Conservation (phyloP, 2,329 filamentous ascomycete genomes). For the Calonectria crousiana region DNA sequence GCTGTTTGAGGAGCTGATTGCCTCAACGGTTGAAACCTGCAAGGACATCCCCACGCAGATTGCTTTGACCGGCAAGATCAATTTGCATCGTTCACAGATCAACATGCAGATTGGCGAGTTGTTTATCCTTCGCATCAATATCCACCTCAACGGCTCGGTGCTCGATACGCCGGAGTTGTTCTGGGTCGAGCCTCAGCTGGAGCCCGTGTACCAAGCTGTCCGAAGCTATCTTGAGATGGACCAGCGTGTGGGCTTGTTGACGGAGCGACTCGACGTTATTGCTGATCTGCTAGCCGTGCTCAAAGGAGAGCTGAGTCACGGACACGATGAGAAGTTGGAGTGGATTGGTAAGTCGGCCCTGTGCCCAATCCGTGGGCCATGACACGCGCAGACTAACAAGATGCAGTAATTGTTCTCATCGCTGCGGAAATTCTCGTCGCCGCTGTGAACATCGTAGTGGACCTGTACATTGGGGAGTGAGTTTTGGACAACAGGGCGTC, state of each 20-base stretch:
- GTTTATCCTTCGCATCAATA: conserved; percentile 97
- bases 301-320: conserved; percentile 95
- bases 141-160: conserved; percentile 96
- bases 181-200: conserved; percentile 97
- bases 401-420: conserved; percentile 89
- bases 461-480: conserved; percentile 75
- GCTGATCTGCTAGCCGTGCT: conserved; percentile 91
- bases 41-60: conserved; percentile 95
- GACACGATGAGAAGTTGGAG: conserved; percentile 89
- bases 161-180: conserved; percentile 97
- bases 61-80: conserved; percentile 90
- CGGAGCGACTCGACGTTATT: conserved; percentile 88
- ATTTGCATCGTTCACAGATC: conserved; percentile 88
- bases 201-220: conserved; percentile 96
- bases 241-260: conserved; percentile 89
- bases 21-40: conserved; percentile 91
- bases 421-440: conserved; percentile 95
- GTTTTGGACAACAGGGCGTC: conserved; percentile 24
- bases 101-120: conserved; percentile 99
- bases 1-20: conserved; percentile 94
- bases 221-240: conserved; percentile 98
- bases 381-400: not conserved
- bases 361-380: not conserved
- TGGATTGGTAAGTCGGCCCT: conserved; percentile 80
- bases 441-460: conserved; percentile 93